These are phyloP conservation scores for Endogone sp. DNA, from an alignment of 192 early-diverging fungal species.

Conservation along the genomic window DNA sequence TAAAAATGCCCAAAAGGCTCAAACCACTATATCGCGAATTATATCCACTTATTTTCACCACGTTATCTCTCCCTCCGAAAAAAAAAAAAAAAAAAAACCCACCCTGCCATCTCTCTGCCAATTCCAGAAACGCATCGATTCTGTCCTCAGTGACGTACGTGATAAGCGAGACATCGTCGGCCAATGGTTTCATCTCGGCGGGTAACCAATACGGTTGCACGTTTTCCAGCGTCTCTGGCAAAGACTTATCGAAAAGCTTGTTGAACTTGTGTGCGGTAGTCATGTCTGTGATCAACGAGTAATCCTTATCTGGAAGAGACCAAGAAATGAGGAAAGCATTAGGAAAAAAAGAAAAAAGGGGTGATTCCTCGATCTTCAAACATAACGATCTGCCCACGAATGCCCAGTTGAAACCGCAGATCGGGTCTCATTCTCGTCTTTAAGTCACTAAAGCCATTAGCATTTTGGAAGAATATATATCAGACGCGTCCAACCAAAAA, in stretches of 20 bases:
- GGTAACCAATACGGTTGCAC: conserved; percentile 29
- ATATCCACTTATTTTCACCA: neutral
- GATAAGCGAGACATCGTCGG: conserved; percentile 42
- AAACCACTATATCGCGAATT: too few relatives aligned
- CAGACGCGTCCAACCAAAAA: too few relatives aligned
- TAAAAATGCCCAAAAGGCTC: neutral
- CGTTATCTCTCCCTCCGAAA: neutral
- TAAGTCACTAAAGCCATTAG: too few relatives aligned
- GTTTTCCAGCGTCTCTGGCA: conserved; percentile 13
- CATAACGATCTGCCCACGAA: too few relatives aligned
- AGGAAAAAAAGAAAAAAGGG: too few relatives aligned
- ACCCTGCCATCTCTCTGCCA: conserved; percentile 52
- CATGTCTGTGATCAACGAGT: conserved; percentile 17
- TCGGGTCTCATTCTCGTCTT: too few relatives aligned
- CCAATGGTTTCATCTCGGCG: conserved; percentile 23
- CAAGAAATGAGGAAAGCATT: neutral
- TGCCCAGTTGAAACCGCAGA: too few relatives aligned
- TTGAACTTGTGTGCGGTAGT: conserved; percentile 24
- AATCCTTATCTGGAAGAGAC: neutral
- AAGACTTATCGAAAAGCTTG: conserved; percentile 28
- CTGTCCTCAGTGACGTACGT: conserved; percentile 41
- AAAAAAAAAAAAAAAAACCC: conserved; percentile 6
- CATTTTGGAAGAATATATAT: too few relatives aligned
- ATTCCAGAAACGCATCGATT: conserved; percentile 35
- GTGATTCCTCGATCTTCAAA: too few relatives aligned